Conservation (phyloP, 2,329 filamentous ascomycete genomes). For the Simplicillium aogashimaense region DNA sequence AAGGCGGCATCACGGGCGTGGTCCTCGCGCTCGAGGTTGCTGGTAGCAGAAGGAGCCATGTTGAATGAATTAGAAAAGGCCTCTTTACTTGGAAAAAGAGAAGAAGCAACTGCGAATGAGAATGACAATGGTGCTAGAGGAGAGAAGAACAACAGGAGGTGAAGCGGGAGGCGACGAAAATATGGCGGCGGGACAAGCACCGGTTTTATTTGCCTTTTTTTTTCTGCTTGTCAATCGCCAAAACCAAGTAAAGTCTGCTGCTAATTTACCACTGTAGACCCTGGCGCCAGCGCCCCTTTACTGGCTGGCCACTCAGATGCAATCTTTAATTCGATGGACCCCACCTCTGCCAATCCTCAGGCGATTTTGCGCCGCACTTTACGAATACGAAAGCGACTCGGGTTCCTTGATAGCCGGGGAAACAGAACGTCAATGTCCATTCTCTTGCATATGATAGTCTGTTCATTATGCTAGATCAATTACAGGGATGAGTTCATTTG, state of each 20-base stretch:
- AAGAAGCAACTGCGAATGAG: neutral
- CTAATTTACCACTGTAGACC: too few relatives aligned
- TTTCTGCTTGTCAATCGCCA: too few relatives aligned
- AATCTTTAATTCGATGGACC: too few relatives aligned
- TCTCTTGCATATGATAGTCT: too few relatives aligned
- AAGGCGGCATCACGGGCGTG: slow-evolving; percentile 80
- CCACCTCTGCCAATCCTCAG: too few relatives aligned
- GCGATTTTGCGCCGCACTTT: slow-evolving; percentile 4
- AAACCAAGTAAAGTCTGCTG: too few relatives aligned
- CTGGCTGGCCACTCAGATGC: too few relatives aligned
- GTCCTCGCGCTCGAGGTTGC: slow-evolving; percentile 67
- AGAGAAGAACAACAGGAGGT: slow-evolving; percentile 3
- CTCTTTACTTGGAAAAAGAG: too few relatives aligned
- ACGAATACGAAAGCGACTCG: slow-evolving; percentile 20
- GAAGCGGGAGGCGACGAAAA: neutral
- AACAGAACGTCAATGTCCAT: too few relatives aligned
- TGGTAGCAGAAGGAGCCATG: slow-evolving; percentile 32
- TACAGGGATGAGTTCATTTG: too few relatives aligned
- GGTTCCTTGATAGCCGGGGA: neutral
- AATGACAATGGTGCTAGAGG: slow-evolving; percentile 2
- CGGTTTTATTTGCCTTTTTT: neutral
- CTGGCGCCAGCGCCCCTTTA: too few relatives aligned
- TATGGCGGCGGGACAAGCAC: neutral
- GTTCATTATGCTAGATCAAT: too few relatives aligned
- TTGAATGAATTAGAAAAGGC: slow-evolving; percentile 19